A percentile compares a stretch with the other conserved stretches of the same genome.
phyloP scores from a whole-genome alignment of 768 basidiomycete genomes.

The Lentinus tigrinus region DNA sequence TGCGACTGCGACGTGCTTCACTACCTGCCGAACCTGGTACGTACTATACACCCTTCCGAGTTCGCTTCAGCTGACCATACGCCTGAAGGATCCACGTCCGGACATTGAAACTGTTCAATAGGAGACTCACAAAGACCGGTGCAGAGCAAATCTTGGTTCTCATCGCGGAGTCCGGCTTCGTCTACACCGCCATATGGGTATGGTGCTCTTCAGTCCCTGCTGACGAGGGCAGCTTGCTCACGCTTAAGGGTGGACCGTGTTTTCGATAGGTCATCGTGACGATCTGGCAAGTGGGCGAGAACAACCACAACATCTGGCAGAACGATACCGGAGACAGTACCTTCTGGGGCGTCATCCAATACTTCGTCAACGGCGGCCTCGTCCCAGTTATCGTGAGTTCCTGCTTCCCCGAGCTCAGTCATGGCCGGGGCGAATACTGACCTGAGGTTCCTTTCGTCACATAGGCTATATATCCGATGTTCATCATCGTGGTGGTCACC shows the following conservation, averaged over 20 bases:
- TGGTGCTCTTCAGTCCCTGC: background rate
- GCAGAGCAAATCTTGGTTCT: background rate
- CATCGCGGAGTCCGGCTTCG: background rate
- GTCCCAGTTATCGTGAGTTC: background rate
- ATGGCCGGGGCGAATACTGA: no score
- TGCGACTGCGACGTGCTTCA: background rate
- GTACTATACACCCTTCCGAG: background rate
- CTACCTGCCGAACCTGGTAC: background rate
- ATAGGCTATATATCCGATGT: slow-evolving; percentile 2
- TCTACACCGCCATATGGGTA: background rate
- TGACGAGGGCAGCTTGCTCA: no score
- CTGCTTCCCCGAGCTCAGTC: background rate
- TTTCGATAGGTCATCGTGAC: background rate
- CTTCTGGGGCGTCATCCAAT: background rate
- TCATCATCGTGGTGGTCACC: background rate
- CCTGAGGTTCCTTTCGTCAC: no score
- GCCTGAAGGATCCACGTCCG: background rate
- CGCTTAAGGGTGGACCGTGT: no score
- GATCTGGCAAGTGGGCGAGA: background rate
- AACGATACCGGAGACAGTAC: background rate
- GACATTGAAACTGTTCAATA: background rate
- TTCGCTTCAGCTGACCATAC: no score
- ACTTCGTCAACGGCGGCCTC: background rate
- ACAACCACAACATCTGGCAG: background rate
- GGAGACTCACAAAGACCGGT: background rate